Conservation (phyloP, 1,284 basidiomycete species). For the Papiliotrema terrestris region DNA sequence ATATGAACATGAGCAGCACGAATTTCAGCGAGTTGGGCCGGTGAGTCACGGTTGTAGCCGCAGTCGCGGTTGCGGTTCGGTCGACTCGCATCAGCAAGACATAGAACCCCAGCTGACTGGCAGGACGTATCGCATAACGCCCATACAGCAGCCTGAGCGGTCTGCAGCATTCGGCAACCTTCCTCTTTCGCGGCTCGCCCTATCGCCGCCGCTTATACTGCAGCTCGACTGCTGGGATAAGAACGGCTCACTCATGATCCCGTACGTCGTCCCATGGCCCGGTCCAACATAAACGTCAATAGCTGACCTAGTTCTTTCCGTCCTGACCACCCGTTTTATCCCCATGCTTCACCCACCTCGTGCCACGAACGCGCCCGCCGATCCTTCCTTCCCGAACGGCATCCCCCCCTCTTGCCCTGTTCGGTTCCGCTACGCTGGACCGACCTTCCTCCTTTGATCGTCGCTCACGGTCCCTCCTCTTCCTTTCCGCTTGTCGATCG, state of each 20-base stretch:
- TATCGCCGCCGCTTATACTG: constrained; percentile 74
- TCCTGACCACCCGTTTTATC: not conserved
- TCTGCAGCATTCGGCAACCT: constrained; percentile 73
- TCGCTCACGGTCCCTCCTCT: too few species aligned
- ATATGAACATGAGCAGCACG: constrained; percentile 29
- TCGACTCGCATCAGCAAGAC: not conserved
- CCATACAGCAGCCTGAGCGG: constrained; percentile 70
- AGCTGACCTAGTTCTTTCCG: not conserved
- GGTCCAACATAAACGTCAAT: not conserved
- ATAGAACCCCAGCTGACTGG: not conserved
- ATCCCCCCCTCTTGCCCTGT: too few species aligned
- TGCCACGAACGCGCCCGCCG: too few species aligned
- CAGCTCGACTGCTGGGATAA: constrained; percentile 67
- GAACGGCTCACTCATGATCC: constrained; percentile 49
- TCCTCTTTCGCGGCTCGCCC: constrained; percentile 70
- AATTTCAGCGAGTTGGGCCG: constrained; percentile 24
- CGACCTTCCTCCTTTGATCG: too few species aligned
- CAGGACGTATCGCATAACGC: constrained; percentile 45
- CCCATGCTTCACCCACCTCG: too few species aligned
- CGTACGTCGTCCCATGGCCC: constrained; percentile 21
- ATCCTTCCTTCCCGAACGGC: too few species aligned
- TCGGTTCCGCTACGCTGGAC: too few species aligned
- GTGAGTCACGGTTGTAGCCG: constrained; percentile 12
- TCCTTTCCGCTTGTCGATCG: too few species aligned
- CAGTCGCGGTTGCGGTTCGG: not conserved